phyloP scores from a whole-genome alignment of 2,329 filamentous ascomycete species.

The Cyphellophora europaea region DNA sequence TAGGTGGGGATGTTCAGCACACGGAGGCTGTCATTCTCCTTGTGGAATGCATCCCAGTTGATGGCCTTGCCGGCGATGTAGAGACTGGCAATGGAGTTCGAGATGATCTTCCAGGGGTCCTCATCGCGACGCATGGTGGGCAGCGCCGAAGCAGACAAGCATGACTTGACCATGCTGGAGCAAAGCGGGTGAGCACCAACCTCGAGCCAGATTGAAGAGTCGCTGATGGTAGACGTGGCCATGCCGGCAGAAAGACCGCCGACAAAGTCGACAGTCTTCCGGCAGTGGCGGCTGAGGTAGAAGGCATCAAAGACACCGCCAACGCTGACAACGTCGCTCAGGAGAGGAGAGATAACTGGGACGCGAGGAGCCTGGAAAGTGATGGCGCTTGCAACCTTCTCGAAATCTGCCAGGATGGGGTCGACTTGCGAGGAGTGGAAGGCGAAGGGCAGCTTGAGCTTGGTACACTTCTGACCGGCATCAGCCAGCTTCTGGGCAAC shows the following conservation, averaged over 20 bases:
- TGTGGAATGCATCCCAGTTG: conserved; percentile 34
- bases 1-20: conserved; percentile 59
- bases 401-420: conserved; percentile 33
- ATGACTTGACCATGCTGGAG: conserved; percentile 34
- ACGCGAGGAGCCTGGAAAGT: conserved; percentile 30
- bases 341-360: conserved; percentile 37
- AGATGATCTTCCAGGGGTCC: conserved; percentile 33
- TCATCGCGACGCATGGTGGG: conserved; percentile 33
- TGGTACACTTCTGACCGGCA: conserved; percentile 30
- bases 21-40: conserved; percentile 41
- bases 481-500: conserved; percentile 26
- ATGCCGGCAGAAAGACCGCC: conserved; percentile 31
- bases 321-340: conserved; percentile 33
- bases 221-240: conserved; percentile 22
- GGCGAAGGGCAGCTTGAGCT: conserved; percentile 34
- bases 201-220: conserved; percentile 31
- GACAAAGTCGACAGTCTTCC: conserved; percentile 38
- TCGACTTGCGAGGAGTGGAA: conserved; percentile 40
- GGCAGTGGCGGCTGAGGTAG: conserved; percentile 33
- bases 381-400: conserved; percentile 26
- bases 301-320: conserved; percentile 25
- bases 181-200: conserved; percentile 41
- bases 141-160: conserved; percentile 22
- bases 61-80: conserved; percentile 30
- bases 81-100: conserved; percentile 25